Percentiles rank a stretch among this genome's conserved stretches.
These are phyloP conservation scores for Microsporum audouinii DNA, from an alignment of 2,329 filamentous ascomycete genomes.

Conservation along the genomic window DNA sequence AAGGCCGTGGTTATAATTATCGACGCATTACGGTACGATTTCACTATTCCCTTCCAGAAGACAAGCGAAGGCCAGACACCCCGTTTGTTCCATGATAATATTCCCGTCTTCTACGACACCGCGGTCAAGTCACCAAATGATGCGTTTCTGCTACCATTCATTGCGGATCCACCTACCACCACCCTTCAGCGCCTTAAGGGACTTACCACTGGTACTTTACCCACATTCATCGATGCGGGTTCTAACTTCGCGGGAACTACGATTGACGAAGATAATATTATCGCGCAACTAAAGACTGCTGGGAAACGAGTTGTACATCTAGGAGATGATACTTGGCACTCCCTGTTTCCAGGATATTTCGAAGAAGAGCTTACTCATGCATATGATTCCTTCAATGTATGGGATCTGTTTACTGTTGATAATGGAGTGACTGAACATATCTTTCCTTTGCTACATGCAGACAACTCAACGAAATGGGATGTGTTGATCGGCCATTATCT, in stretches of 20 bases:
- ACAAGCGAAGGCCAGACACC: conserved; percentile 35
- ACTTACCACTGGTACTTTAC: conserved; percentile 84
- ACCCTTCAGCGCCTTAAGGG: conserved; percentile 89
- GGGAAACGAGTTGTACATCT: conserved; percentile 78
- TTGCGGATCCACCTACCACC: conserved; percentile 89
- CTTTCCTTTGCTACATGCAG: conserved; percentile 56
- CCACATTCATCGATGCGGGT: conserved; percentile 86
- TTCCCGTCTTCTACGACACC: conserved; percentile 77
- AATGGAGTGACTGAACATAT: conserved; percentile 89
- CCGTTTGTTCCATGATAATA: conserved; percentile 71
- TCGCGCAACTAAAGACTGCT: conserved; percentile 52
- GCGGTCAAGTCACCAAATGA: conserved; percentile 62
- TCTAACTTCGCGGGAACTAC: conserved; percentile 92
- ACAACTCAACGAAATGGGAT: conserved; percentile 67
- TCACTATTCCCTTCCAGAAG: conserved; percentile 65
- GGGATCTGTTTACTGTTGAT: conserved; percentile 93
- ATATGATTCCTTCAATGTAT: conserved; percentile 97
- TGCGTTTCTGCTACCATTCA: conserved; percentile 85
- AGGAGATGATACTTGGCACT: conserved; percentile 96
- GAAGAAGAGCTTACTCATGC: conserved; percentile 72
- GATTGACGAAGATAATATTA: conserved; percentile 81
- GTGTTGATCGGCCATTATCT: conserved; percentile 89
- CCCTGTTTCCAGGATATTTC: conserved; percentile 88
- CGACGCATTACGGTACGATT: conserved; percentile 92
- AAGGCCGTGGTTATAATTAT: conserved; percentile 84